Evolutionary conservation across 176 grass and related monocot genomes (phyloP), one percentile per base, ranked within the genome.

Genomic region (Hyparrhenia diplandra): DNA sequence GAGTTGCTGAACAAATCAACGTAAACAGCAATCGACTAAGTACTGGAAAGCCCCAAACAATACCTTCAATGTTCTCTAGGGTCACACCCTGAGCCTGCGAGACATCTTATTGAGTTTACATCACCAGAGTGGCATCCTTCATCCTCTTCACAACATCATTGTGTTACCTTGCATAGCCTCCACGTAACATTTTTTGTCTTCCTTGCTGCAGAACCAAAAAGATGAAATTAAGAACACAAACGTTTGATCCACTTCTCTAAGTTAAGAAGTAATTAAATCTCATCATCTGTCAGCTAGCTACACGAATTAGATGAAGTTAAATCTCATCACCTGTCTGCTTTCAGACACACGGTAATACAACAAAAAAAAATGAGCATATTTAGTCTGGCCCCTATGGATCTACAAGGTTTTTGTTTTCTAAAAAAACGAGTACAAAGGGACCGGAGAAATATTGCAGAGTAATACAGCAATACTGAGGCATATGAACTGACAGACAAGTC

Each of bases 101-200:
- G 57, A 98, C 86, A 70, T 93, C 78, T 40, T 93, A 82, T 4
- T 90, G 92, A 71, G 92, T 98, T 77, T 72, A 86, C 96, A 98
- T 95, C 59, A 95, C 90, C 49, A 77, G 90, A 7, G 84, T 89
- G 13, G 93, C 95, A 81, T 98, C 92, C 80, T 98, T 93, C 96
- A 98, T 98, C 67, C 95, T 85, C 82, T 87, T 85, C 2, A 98
- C 74, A 0, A 95, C 92, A 78, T 98, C 92, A 98, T 3, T 0
- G 88, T 91, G 30, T 95, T 94, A 1, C 66, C 78, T 73, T 93
- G 92, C 96, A 95, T 93, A 5, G 96, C 92, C 71, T 98, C 92
- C 87, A 90, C 85, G 42, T 93, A 98, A 90, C 92, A 98, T 81
- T 74, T 91, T 62, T 75, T 86, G 36, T 95, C 95, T 82, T 93